Base-by-base conservation (phyloP, 768 basidiomycete genomes). In the Termitomyces sp. region DNA sequence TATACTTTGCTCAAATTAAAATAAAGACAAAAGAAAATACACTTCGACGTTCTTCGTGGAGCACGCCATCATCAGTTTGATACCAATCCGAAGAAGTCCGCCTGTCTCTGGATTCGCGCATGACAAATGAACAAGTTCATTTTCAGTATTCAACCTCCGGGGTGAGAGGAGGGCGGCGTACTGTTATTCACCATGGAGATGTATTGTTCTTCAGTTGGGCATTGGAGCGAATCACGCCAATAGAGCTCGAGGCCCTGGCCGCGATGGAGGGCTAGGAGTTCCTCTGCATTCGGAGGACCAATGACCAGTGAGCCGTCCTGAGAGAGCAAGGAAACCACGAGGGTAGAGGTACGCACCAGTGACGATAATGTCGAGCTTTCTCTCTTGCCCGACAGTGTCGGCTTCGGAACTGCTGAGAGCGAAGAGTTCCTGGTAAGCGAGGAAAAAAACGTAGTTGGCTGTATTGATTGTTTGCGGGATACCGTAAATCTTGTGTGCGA, bases 41-140 rank as follows among this genome's bases (percentile, higher is more conserved):
- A 85, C 70, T 22, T 80, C 73, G 24, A 70, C 58, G 59, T 86
- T 87, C 24, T 71, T 81, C 0, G 84, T 85, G 28, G 83, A 77
- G 60, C 86, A 89, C 0, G 92, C 93, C 93, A 96, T 96, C 92
- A 99, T 94, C 26, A 98, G 79, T 67, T 94, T 98, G 67, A 98
- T 82, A 0, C 91, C 93, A 44, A 98, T 84, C n/a, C 96, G 78
- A 60, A 98, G 87, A 8, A 98, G 77, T 3, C 96, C 94, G 0
- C 96, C 96, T 0, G 96, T 98, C 69, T 99, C 96, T 98, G 52
- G 2, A 43, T 38, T 37, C 10, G 28, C 10, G 2, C 9, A 22
- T 3, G 19, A 8, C 15, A 8, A 17, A 53, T 12, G 9, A 35
- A 17, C 5, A 35, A 10, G 22, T 32, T 7, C 3, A 3, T n/a